Percentiles rank a stretch among this genome's conserved stretches.
phyloP scores from a whole-genome alignment of 2,329 filamentous ascomycete genomes.

The Cladosporium oxysporum region DNA sequence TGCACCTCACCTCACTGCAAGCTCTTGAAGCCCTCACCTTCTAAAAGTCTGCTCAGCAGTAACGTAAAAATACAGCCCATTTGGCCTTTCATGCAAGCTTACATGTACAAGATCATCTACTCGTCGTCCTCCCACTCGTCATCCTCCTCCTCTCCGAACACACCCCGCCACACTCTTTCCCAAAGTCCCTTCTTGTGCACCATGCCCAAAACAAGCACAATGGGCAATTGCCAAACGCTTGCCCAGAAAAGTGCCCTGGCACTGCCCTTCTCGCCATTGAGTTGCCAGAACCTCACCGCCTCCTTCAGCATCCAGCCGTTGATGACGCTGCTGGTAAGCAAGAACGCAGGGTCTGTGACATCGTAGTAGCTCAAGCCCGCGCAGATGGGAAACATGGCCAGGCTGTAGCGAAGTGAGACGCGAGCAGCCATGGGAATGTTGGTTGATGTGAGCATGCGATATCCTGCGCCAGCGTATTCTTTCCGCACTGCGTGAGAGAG shows the following conservation, averaged over 20 bases:
- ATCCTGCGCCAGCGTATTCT: constrained; percentile 75
- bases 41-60: not conserved
- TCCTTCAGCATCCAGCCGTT: constrained; percentile 85
- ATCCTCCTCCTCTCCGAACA: constrained; percentile 59
- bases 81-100: constrained; percentile 8
- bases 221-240: constrained; percentile 93
- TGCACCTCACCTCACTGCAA: not conserved
- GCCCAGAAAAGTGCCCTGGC: constrained; percentile 93
- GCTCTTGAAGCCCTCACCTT: not conserved
- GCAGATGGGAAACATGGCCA: constrained; percentile 85
- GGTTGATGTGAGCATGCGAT: constrained; percentile 77
- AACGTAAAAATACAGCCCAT: constrained; percentile 1
- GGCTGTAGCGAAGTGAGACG: constrained; percentile 82
- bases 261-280: constrained; percentile 74
- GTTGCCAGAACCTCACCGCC: constrained; percentile 77
- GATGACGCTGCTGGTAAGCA: constrained; percentile 75
- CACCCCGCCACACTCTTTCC: constrained; percentile 73
- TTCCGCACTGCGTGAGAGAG: constrained; percentile 85
- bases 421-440: constrained; percentile 83
- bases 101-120: constrained; percentile 17
- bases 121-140: constrained; percentile 57
- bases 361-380: constrained; percentile 74
- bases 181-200: constrained; percentile 92
- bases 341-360: constrained; percentile 83
- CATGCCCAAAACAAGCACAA: constrained; percentile 84